Percentiles rank a stretch among this genome's conserved stretches.
phyloP scores from a whole-genome alignment of 2,329 filamentous ascomycete species.

The Colletotrichum sojae region DNA sequence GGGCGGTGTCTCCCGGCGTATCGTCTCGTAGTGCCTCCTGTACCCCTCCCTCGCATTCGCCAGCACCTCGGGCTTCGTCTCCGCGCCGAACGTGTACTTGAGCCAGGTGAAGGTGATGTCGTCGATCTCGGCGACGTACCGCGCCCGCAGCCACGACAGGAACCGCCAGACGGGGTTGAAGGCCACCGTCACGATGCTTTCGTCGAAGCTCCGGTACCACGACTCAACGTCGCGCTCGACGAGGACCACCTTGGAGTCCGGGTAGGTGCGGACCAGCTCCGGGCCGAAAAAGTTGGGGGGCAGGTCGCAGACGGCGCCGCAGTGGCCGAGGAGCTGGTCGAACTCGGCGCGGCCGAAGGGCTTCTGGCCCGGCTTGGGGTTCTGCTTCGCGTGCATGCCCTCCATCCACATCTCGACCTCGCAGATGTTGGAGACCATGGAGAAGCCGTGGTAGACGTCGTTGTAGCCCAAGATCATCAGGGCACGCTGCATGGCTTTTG shows the following conservation, averaged over 20 bases:
- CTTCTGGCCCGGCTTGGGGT: slow-evolving; percentile 42
- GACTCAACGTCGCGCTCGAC: slow-evolving; percentile 46
- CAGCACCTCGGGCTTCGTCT: neutral
- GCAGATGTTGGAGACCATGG: slow-evolving; percentile 38
- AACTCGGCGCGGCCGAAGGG: slow-evolving; percentile 41
- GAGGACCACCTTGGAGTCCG: slow-evolving; percentile 58
- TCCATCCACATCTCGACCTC: slow-evolving; percentile 28
- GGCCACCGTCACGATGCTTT: slow-evolving; percentile 35
- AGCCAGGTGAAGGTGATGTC: slow-evolving; percentile 41
- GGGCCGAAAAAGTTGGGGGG: slow-evolving; percentile 53
- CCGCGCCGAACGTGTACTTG: slow-evolving; percentile 44
- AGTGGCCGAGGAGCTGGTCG: slow-evolving; percentile 42
- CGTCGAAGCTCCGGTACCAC: slow-evolving; percentile 50
- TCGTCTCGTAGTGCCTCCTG: slow-evolving; percentile 24
- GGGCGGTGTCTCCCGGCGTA: slow-evolving; percentile 11
- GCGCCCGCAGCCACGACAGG: slow-evolving; percentile 44
- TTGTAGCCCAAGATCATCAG: slow-evolving; percentile 51
- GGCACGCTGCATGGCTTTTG: slow-evolving; percentile 46
- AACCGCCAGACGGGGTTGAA: slow-evolving; percentile 45
- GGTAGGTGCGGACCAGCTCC: slow-evolving; percentile 58
- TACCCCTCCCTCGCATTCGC: slow-evolving; percentile 39
- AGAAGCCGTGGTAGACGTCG: slow-evolving; percentile 50
- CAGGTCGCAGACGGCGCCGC: slow-evolving; percentile 55
- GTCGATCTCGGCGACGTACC: slow-evolving; percentile 40
- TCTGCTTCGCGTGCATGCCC: slow-evolving; percentile 44